Percentiles rank a stretch among this genome's conserved stretches.
phyloP scores from a whole-genome alignment of 805 yeast species.

The Wickerhamia fluorescens region DNA sequence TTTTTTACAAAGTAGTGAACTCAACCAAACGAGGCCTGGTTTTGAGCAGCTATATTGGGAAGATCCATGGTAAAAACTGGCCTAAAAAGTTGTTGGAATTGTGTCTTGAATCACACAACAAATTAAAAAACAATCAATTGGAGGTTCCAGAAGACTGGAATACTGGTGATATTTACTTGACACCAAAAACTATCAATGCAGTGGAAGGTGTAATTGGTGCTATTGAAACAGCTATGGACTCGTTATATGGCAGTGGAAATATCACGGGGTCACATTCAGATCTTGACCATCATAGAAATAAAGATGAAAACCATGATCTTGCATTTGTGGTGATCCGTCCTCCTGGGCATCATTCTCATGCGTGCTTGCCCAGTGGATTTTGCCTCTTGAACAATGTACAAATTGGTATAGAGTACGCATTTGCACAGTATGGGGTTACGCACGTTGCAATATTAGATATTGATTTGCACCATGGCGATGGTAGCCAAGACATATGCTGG shows the following conservation, averaged over 20 bases:
- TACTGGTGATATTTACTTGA: slow-evolving; percentile 72
- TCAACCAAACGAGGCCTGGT: slow-evolving; percentile 43
- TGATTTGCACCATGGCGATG: slow-evolving; percentile 87
- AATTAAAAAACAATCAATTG: slow-evolving; percentile 44
- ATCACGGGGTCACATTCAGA: not conserved
- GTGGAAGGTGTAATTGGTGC: slow-evolving; percentile 74
- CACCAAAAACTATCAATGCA: slow-evolving; percentile 60
- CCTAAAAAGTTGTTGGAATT: slow-evolving; percentile 50
- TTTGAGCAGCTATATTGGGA: slow-evolving; percentile 51
- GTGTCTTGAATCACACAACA: slow-evolving; percentile 51
- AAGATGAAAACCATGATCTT: slow-evolving; percentile 24
- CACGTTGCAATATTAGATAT: slow-evolving; percentile 80
- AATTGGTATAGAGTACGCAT: slow-evolving; percentile 73
- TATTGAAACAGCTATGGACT: slow-evolving; percentile 63
- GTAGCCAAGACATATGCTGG: slow-evolving; percentile 83
- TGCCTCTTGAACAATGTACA: slow-evolving; percentile 79
- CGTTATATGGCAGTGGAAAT: slow-evolving; percentile 14
- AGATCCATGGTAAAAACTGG: slow-evolving; percentile 74
- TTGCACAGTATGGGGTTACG: slow-evolving; percentile 51
- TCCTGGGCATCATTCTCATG: slow-evolving; percentile 85
- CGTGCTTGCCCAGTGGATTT: slow-evolving; percentile 79
- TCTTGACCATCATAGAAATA: not conserved
- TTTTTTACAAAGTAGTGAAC: slow-evolving; percentile 44
- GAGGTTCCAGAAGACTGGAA: slow-evolving; percentile 84
- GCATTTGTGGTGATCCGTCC: slow-evolving; percentile 71